phyloP scores from a whole-genome alignment of 345 rosid genomes.

The Limnanthes douglasii region DNA sequence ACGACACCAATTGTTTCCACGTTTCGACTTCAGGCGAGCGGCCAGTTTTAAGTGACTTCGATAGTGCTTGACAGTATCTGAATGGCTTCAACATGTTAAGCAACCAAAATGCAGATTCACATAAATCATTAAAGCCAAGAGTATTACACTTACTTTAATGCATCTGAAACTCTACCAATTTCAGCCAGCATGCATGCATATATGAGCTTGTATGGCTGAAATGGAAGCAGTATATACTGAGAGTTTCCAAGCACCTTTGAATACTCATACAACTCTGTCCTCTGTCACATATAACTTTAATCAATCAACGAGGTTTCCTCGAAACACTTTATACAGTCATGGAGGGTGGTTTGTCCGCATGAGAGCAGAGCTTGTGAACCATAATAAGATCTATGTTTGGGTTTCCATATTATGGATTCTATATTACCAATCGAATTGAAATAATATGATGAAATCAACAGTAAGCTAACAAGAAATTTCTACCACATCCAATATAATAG shows the following conservation, averaged over 20 bases:
- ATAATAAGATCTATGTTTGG: too few species aligned
- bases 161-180: conserved; percentile 86
- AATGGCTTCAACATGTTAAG: conserved; percentile 13
- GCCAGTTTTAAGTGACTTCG: conserved; percentile 46
- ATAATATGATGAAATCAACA: too few species aligned
- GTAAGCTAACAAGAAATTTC: too few species aligned
- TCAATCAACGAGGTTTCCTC: conserved; percentile 4
- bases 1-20: conserved; percentile 31
- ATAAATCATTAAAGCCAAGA: too few species aligned
- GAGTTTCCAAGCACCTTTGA: conserved; percentile 92
- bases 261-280: conserved; percentile 95
- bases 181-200: conserved; percentile 99
- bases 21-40: conserved; percentile 46
- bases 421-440: too few species aligned
- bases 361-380: too few species aligned
- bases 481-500: too few species aligned
- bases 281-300: conserved; percentile 37
- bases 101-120: conserved; percentile 9
- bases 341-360: too few species aligned
- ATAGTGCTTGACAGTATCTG: conserved; percentile 68
- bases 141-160: conserved; percentile 69
- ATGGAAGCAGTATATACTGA: conserved; percentile 70
- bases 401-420: too few species aligned
- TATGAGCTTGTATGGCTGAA: conserved; percentile 91
- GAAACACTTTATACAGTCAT: too few species aligned